A percentile compares a stretch with the other conserved stretches of the same genome.
Conservation (phyloP, 2,329 filamentous ascomycete genomes). For the Claviceps humidiphila region DNA sequence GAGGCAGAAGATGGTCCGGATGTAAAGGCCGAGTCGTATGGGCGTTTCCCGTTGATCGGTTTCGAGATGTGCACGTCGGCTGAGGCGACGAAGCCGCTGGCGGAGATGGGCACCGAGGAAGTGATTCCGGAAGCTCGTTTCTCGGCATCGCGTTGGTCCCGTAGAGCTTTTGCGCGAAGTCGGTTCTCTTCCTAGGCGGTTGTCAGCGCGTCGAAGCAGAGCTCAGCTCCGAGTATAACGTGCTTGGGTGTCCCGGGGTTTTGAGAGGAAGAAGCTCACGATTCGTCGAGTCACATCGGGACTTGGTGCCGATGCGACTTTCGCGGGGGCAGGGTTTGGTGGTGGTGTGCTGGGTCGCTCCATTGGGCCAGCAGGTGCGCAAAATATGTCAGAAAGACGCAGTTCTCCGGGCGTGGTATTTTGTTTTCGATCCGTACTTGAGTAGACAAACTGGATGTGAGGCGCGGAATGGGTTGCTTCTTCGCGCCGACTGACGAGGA, state of each 20-base stretch:
- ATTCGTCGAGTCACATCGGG: conserved; percentile 42
- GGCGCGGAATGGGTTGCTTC: no score
- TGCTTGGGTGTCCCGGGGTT: background rate
- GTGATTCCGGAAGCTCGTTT: conserved; percentile 30
- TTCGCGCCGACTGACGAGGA: no score
- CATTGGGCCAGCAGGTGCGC: conserved; percentile 20
- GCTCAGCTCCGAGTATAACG: background rate
- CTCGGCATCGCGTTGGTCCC: conserved; percentile 58
- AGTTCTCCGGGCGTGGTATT: no score
- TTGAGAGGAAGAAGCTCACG: conserved; percentile 18
- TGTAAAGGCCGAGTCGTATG: conserved; percentile 48
- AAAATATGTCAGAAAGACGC: background rate
- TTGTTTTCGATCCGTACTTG: no score
- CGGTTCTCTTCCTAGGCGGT: conserved; percentile 66
- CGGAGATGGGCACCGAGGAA: conserved; percentile 32
- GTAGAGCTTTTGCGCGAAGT: conserved; percentile 76
- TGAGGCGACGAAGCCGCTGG: conserved; percentile 60
- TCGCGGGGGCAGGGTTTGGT: conserved; percentile 14
- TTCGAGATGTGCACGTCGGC: conserved; percentile 44
- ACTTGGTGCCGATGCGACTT: conserved; percentile 33
- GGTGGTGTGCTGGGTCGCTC: conserved; percentile 32
- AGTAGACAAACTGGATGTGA: no score
- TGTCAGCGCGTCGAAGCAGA: conserved; percentile 6
- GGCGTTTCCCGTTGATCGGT: conserved; percentile 47
- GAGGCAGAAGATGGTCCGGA: conserved; percentile 10